Evolutionary conservation across 1,284 basidiomycete species (phyloP), one percentile per base, ranked within the genome.

Genomic region (Vanrija pseudolonga): DNA sequence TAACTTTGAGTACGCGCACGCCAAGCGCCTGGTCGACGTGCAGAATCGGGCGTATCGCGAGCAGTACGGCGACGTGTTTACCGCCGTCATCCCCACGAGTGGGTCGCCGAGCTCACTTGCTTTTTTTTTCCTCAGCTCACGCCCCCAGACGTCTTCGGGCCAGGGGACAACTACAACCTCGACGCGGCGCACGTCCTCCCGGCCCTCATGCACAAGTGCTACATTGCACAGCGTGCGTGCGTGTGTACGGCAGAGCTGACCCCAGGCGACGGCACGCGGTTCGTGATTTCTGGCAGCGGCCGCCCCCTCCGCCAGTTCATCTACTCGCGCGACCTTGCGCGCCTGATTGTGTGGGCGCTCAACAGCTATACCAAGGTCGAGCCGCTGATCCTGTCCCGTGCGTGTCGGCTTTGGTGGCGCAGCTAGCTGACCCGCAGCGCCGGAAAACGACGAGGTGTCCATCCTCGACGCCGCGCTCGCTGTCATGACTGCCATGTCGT

Each of bases 41-140:
- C 88, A 91, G 71, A 94, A 94, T 69, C 89, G 89, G 60, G 90
- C 90, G 1, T 94, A 94, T 80, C 86, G 90, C 75, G 88, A 92
- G 63, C 86, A 93, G 73, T 91, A 86, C 65, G 91, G 90, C 11
- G 85, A 84, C 76, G 89, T 89, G 76, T 94, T 93, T 71, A 93
- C 90, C 2, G 88, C 88, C 32, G 90, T 90, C 12, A 94, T 95
- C 67, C 91, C 91, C 2, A 94, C 91, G 11, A 94, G 64, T 66
- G 36, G 32, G 64, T 59, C 23, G 26, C n/a, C 8, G 14, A 24
- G 22, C 15, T 5, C 22, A 11, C 7, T 9, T 5, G 12, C 36
- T 20, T n/a, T n/a, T n/a, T n/a, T n/a, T n/a, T n/a, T 19, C 9
- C 4, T 1, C 11, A 15, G 14, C 23, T 22, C 47, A 36, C 26